These are phyloP conservation scores for Kodamaea jinghongensis DNA, from an alignment of 805 yeast species.

Conservation along the genomic window DNA sequence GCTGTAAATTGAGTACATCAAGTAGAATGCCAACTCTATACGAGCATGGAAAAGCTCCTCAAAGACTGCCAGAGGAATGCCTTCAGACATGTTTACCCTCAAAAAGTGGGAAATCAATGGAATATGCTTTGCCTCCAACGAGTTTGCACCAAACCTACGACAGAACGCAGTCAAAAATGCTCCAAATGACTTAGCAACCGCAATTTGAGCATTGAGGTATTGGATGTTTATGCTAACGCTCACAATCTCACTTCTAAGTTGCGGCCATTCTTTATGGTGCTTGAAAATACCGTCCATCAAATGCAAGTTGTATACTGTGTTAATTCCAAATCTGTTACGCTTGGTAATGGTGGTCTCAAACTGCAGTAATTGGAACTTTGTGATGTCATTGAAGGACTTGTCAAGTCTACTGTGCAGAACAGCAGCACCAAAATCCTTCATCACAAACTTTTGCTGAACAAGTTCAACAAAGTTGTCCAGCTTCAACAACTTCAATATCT, in stretches of 20 bases:
- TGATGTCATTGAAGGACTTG: slow-evolving; percentile 43
- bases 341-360: slow-evolving; percentile 48
- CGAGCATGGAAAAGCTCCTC: slow-evolving; percentile 57
- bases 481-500: slow-evolving; percentile 43
- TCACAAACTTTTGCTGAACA: slow-evolving; percentile 32
- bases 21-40: slow-evolving; percentile 62
- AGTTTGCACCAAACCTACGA: slow-evolving; percentile 35
- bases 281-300: slow-evolving; percentile 61
- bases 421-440: slow-evolving; percentile 44
- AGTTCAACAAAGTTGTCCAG: slow-evolving; percentile 33
- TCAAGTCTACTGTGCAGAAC: slow-evolving; percentile 46
- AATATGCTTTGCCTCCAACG: slow-evolving; percentile 30
- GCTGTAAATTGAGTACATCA: slow-evolving; percentile 40
- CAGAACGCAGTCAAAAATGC: slow-evolving; percentile 70
- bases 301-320: slow-evolving; percentile 55
- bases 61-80: slow-evolving; percentile 47
- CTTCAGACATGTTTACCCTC: slow-evolving; percentile 46
- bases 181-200: slow-evolving; percentile 73
- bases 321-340: slow-evolving; percentile 49
- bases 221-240: slow-evolving; percentile 64
- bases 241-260: slow-evolving; percentile 49
- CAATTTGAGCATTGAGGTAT: slow-evolving; percentile 60
- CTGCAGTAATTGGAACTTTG: slow-evolving; percentile 44
- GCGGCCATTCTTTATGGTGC: slow-evolving; percentile 33
- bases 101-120: slow-evolving; percentile 49